A percentile compares a stretch with the other conserved stretches of the same genome.
Conservation (phyloP, 768 basidiomycete genomes). For the Royoungia palumana region DNA sequence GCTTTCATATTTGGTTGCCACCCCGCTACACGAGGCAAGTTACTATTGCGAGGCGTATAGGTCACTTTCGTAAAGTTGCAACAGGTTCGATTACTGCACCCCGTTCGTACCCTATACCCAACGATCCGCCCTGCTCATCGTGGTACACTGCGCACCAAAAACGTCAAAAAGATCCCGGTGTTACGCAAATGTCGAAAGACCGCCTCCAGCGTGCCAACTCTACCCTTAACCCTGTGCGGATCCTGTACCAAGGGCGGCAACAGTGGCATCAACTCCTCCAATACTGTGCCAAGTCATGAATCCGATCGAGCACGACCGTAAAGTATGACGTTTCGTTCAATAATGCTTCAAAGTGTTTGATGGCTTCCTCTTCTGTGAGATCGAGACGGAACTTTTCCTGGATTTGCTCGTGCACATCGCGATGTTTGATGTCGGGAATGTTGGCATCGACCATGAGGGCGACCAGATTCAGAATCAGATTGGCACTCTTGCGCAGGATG, state of each 20-base stretch:
- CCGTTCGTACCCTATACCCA: too few relatives aligned
- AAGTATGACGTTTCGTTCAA: slow-evolving; percentile 95
- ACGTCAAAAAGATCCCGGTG: too few relatives aligned
- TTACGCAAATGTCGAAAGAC: too few relatives aligned
- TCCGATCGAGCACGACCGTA: slow-evolving; percentile 87
- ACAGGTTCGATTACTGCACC: too few relatives aligned
- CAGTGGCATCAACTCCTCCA: slow-evolving; percentile 60
- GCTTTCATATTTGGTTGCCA: too few relatives aligned
- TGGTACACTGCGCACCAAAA: too few relatives aligned
- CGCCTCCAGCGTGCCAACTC: too few relatives aligned
- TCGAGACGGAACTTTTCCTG: slow-evolving; percentile 96
- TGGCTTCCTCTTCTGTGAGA: slow-evolving; percentile 93
- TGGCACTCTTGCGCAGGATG: slow-evolving; percentile 93
- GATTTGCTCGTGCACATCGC: slow-evolving; percentile 83
- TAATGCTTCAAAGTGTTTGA: slow-evolving; percentile 92
- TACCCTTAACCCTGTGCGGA: too few relatives aligned
- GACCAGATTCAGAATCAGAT: slow-evolving; percentile 93
- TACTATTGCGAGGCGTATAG: too few relatives aligned
- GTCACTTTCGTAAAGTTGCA: too few relatives aligned
- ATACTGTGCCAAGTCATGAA: slow-evolving; percentile 89
- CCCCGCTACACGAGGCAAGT: too few relatives aligned
- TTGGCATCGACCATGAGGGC: slow-evolving; percentile 97
- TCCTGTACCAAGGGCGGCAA: not conserved
- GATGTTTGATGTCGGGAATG: slow-evolving; percentile 94
- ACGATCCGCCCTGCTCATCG: too few relatives aligned